Evolutionary conservation across 2,329 filamentous ascomycete genomes (phyloP), one percentile per base, ranked within the genome.

Genomic region (Cladosporium sp.): DNA sequence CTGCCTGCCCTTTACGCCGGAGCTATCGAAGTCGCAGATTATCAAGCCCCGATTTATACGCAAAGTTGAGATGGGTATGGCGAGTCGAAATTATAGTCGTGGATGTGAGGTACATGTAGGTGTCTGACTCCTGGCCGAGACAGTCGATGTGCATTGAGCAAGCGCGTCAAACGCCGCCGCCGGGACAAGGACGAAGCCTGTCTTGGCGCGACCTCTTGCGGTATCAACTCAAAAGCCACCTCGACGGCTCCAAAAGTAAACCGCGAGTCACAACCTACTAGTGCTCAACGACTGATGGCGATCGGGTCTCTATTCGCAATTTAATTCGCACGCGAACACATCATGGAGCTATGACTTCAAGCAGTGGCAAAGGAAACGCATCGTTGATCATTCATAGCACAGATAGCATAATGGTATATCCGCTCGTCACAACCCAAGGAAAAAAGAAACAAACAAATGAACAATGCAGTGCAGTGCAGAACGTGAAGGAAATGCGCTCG

Each of bases 371-470:
- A 34, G 24, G 26, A 59, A 59, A 59, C 61, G 61, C 61, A 55
- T 64, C 61, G 51, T 64, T 64, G 61, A 64, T 64, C 61, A 64
- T 64, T 64, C 61, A 57, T 64, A 64, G 61, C 51, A 64, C 61
- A 55, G 59, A 62, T 52, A 62, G 59, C 59, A 57, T 64, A 64
- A 57, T 63, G 61, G 61, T 64, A 64, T 64, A 64, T 64, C 61
- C 61, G 61, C 61, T 64, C 61, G 61, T 64, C 61, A 64, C 61
- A 55, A 57, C 36, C 61, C 61, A 64, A 24, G 47, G 26, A 44
- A 55, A 44, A 34, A 41, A 21, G 15, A n/a, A 44, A 44, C 6
- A 44, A 44, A 47, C 41, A 47, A 47, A 47, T 47, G 41, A 47
- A 47, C 41, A 47, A 47, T 47, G 41, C 41, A 64, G 30, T 36